Percentiles rank a stretch among this genome's conserved stretches.
These are phyloP conservation scores for Domatiomyces globalis DNA, from an alignment of 2,329 filamentous ascomycete species.

Conservation along the genomic window DNA sequence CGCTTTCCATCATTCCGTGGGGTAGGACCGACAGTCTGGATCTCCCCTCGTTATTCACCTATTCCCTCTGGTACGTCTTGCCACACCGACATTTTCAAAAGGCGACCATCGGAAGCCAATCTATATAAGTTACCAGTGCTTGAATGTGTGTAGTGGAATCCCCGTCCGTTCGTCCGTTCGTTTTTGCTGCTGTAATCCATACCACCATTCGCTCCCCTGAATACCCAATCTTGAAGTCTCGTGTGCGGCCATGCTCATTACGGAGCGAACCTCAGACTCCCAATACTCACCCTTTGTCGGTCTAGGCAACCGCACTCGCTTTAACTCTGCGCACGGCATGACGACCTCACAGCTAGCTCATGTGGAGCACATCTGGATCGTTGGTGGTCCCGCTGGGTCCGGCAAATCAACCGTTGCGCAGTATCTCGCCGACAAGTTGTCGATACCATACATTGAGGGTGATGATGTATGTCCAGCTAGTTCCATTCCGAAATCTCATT, in stretches of 20 bases:
- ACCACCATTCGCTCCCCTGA: too few relatives aligned
- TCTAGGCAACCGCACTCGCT: slow-evolving; percentile 2
- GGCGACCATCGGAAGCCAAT: background rate
- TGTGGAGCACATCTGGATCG: slow-evolving; percentile 61
- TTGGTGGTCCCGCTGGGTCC: slow-evolving; percentile 65
- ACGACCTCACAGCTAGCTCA: slow-evolving; percentile 8
- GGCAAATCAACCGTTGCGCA: slow-evolving; percentile 65
- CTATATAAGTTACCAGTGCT: background rate
- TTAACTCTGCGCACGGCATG: slow-evolving; percentile 9
- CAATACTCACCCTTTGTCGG: slow-evolving; percentile 8
- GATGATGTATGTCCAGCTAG: slow-evolving; percentile 48
- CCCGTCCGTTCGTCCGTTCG: background rate
- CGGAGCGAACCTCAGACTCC: slow-evolving; percentile 18
- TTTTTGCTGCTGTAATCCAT: background rate
- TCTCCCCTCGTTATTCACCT: background rate
- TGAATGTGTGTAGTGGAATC: background rate
- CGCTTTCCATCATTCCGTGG: background rate
- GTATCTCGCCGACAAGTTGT: slow-evolving; percentile 47
- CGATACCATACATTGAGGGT: slow-evolving; percentile 60
- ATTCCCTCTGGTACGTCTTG: background rate
- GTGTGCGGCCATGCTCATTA: slow-evolving; percentile 27
- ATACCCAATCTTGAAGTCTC: background rate
- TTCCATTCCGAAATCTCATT: background rate
- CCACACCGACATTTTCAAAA: background rate
- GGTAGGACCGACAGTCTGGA: background rate